Evolutionary conservation across 2,329 filamentous ascomycete genomes (phyloP), one percentile per base, ranked within the genome.

Genomic region (Phialophora macrospora): DNA sequence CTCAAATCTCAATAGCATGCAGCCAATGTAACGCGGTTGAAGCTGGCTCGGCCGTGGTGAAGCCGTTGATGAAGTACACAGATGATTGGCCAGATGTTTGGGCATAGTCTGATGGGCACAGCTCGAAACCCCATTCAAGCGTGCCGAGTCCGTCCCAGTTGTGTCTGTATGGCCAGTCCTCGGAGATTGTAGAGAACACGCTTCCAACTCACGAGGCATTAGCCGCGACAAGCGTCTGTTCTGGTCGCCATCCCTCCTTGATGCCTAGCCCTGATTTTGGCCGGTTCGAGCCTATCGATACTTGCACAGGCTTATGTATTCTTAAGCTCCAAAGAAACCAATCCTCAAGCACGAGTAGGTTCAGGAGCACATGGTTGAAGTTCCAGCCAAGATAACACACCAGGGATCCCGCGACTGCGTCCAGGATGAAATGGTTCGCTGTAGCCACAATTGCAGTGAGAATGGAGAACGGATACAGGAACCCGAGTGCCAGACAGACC

Each of bases 401-500:
- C 34, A 84, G 73, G 5, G 87, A 86, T 14, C 89, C 89, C 0
- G 88, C 89, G 1, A 90, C 83, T 0, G 89, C 89, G 74, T 91
- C 89, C 6, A 91, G 83, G 55, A 91, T 82, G 74, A 90, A 86
- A 76, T 91, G 89, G 74, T 91, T 91, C 54, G 89, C 89, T 0
- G 89, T 91, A 2, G 89, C 85, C 26, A 91, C 82, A 69, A 91
- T 91, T 28, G 88, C 88, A 8, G 85, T 80, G 4, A 91, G 77
- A 67, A 92, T 91, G 28, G 84, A 80, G 5, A 83, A 74, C 0
- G 90, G 89, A 72, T 92, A 92, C 3, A 84, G 76, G 72, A 88
- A 80, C 49, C 88, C 89, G 20, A 85, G 65, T 1, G 77, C 63
- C 8, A 85, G 64, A 69, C 82, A 85, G 8, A 76, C 68, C 28